These are phyloP conservation scores for Penicillium egyptiacum DNA, from an alignment of 495 filamentous ascomycete species.

Conservation along the genomic window DNA sequence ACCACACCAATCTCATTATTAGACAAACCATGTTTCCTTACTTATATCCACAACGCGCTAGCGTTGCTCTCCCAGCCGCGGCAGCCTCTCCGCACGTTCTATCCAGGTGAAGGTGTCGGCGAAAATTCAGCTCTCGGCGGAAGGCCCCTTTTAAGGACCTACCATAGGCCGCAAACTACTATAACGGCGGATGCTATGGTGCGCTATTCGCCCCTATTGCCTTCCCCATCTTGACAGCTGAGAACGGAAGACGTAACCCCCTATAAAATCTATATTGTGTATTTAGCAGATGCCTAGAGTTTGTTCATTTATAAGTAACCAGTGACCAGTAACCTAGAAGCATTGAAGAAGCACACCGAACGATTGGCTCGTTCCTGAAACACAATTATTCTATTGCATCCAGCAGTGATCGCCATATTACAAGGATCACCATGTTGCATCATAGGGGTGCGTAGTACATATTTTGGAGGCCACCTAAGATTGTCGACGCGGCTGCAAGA, in stretches of 20 bases:
- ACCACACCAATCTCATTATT: not conserved
- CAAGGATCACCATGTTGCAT: not conserved
- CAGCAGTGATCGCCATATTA: not conserved
- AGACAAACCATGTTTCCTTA: not conserved
- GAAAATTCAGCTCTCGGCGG: not conserved
- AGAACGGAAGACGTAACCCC: not conserved
- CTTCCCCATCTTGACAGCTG: not conserved
- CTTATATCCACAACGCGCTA: not conserved
- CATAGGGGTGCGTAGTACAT: not conserved
- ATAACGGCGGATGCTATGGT: not conserved
- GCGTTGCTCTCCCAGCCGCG: not conserved
- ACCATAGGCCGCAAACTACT: not conserved
- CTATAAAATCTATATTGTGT: not conserved
- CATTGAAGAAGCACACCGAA: not conserved
- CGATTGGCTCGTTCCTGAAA: not conserved
- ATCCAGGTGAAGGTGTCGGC: not conserved
- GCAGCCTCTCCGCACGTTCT: not conserved
- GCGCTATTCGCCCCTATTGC: not conserved
- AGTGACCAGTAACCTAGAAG: not conserved
- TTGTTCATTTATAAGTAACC: not conserved
- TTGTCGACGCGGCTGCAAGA: not conserved
- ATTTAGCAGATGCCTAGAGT: not conserved
- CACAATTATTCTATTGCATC: not conserved
- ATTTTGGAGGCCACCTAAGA: not conserved
- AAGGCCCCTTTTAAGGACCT: not conserved